Percentiles rank a stretch among this genome's conserved stretches.
Conservation (phyloP, 805 yeast genomes). For the Saccharomyces kudriavzevii region DNA sequence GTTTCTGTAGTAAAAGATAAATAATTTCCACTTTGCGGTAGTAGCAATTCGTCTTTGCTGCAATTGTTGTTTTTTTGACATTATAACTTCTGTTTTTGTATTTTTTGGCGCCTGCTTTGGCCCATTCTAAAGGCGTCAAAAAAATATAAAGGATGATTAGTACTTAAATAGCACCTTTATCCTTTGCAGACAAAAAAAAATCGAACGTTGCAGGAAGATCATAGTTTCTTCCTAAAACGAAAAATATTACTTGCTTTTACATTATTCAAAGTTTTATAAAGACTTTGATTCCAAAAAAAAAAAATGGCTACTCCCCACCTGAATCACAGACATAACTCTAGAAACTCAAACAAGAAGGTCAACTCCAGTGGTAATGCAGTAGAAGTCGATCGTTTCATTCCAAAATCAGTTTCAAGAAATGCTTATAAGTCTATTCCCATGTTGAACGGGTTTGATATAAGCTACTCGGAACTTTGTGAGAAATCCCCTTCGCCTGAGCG, state of each 20-base stretch:
- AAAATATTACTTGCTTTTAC: not conserved
- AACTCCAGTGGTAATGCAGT: conserved; percentile 4
- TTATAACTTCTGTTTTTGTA: not conserved
- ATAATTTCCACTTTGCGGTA: not conserved
- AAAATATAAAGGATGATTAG: not conserved
- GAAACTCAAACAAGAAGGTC: not conserved
- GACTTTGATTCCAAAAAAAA: not conserved
- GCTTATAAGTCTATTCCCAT: conserved; percentile 21
- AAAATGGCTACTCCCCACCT: not conserved
- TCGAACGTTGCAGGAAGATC: not conserved
- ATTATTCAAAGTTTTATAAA: not conserved
- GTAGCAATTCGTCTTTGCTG: not conserved
- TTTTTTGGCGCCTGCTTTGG: not conserved
- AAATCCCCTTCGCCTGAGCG: conserved; percentile 22
- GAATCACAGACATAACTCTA: not conserved
- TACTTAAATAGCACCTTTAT: not conserved
- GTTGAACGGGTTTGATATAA: conserved; percentile 10
- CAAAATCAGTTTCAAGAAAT: conserved; percentile 27
- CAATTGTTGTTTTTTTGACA: not conserved
- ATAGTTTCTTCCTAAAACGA: not conserved
- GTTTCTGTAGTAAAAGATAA: too few species aligned
- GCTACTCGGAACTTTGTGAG: conserved; percentile 8
- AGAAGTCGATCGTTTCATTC: conserved; percentile 34
- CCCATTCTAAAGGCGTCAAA: not conserved
- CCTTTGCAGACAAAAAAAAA: not conserved